phyloP scores from a whole-genome alignment of 306 rosid genomes.

The Dalbergia cochinchinensis region DNA sequence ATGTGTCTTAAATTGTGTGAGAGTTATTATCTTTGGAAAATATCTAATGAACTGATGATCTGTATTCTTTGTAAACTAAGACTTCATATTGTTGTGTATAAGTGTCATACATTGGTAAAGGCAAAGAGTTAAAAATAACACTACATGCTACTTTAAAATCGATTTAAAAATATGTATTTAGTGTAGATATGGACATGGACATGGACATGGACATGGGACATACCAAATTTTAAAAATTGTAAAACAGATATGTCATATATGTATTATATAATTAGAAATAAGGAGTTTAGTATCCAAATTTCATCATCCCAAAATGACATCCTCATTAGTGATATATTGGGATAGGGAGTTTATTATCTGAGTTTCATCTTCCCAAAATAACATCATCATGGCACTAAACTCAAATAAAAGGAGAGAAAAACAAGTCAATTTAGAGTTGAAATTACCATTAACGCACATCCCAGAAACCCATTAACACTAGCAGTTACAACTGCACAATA shows the following conservation, averaged over 20 bases:
- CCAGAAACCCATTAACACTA: not conserved
- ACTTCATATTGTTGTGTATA: constrained; percentile 2
- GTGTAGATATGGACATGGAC: not conserved
- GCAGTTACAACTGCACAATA: not conserved
- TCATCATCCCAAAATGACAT: not conserved
- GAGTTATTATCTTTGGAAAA: not conserved
- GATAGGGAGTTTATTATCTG: not conserved
- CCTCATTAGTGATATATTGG: not conserved
- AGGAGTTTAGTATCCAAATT: not conserved
- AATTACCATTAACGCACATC: not conserved
- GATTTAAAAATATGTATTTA: constrained; percentile 3
- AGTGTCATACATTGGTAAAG: not conserved
- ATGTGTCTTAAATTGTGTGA: not conserved
- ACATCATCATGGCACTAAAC: not conserved
- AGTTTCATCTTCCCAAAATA: not conserved
- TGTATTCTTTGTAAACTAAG: not conserved
- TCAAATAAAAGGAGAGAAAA: not conserved
- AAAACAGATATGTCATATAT: not conserved
- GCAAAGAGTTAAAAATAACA: not conserved
- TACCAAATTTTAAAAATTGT: not conserved
- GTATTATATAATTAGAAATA: not conserved
- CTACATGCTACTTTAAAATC: constrained; percentile 12
- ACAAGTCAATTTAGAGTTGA: not conserved
- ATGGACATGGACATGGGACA: not conserved
- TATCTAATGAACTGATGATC: constrained; percentile 26